Evolutionary conservation across 1,139 yeast species (phyloP), one percentile per base, ranked within the genome.

Genomic region (Sugiyamaella grinbergsii): DNA sequence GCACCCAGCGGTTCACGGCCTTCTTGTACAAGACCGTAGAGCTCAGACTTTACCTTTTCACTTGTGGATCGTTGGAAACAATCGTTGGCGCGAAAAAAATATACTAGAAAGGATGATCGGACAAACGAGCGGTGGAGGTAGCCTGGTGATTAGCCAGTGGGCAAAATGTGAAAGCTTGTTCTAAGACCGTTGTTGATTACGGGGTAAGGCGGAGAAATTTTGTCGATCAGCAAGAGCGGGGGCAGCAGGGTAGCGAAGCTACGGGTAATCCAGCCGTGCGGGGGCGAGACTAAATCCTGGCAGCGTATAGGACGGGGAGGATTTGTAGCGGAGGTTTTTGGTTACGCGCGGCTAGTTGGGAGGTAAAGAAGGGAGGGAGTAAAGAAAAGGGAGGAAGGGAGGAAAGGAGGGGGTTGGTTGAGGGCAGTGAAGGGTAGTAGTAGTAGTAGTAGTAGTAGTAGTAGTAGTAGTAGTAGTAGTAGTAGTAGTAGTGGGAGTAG

Each of bases 191-290:
- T 41, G 45, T 23, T 31, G 24, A 41, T 32, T 41, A 41, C 45
- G 45, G 45, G 45, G 45, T 41, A 41, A 19, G 36, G 45, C 45
- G 45, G 45, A 41, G 36, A 41, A 41, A 41, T 11, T n/a, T n/a
- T 5, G 44, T 31, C 36, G 44, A 41, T 41, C 45, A 16, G 20
- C 11, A 20, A 18, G 31, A 19, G 45, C 18, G 40, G 39, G 19
- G 39, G 20, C 23, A 19, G 20, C 6, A 34, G 18, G 36, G 31
- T 29, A 13, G 28, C 6, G 5, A 13, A n/a, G n/a, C n/a, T n/a
- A n/a, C n/a, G n/a, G n/a, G n/a, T n/a, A n/a, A n/a, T n/a, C n/a
- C 20, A 29, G 45, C 45, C 37, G 37, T 28, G 45, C 37, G 45
- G 45, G 45, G 45, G 40, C 11, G 16, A 29, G 5, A n/a, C n/a